Percentiles rank a stretch among this genome's conserved stretches.
phyloP scores from a whole-genome alignment of 148 eudicot species.

The Rhododendron griersonianum region DNA sequence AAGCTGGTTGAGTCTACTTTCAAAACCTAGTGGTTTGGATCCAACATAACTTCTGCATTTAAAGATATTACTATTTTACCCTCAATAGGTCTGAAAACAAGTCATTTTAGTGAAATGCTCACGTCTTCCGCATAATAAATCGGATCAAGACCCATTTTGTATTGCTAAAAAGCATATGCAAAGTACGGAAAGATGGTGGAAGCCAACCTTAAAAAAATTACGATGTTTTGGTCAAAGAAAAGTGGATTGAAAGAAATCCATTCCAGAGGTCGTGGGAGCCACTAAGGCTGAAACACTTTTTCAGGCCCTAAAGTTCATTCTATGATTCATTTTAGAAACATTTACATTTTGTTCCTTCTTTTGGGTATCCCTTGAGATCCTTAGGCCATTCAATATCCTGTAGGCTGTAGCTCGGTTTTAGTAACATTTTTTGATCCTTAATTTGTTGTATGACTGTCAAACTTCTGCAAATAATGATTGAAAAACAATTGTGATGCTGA shows the following conservation, averaged over 20 bases:
- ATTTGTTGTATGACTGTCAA: background rate
- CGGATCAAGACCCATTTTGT: background rate
- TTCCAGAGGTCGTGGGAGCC: background rate
- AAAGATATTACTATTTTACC: background rate
- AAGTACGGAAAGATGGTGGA: background rate
- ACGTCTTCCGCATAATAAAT: background rate
- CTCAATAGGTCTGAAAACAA: background rate
- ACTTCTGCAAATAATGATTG: background rate
- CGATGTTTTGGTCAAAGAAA: background rate
- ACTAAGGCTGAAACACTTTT: background rate
- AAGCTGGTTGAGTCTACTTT: background rate
- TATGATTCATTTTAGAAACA: background rate
- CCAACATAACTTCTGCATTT: background rate
- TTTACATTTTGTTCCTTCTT: background rate
- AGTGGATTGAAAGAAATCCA: background rate
- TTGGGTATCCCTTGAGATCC: background rate
- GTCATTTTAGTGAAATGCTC: background rate
- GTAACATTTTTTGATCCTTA: background rate
- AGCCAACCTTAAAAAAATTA: background rate
- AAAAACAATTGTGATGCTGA: background rate
- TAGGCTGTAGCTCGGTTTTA: background rate
- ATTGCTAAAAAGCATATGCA: background rate
- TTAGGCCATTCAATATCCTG: background rate
- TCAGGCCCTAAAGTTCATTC: background rate
- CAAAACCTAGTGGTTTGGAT: background rate